These are phyloP conservation scores for Botryobasidium botryosum DNA, from an alignment of 768 basidiomycete genomes.

Conservation along the genomic window DNA sequence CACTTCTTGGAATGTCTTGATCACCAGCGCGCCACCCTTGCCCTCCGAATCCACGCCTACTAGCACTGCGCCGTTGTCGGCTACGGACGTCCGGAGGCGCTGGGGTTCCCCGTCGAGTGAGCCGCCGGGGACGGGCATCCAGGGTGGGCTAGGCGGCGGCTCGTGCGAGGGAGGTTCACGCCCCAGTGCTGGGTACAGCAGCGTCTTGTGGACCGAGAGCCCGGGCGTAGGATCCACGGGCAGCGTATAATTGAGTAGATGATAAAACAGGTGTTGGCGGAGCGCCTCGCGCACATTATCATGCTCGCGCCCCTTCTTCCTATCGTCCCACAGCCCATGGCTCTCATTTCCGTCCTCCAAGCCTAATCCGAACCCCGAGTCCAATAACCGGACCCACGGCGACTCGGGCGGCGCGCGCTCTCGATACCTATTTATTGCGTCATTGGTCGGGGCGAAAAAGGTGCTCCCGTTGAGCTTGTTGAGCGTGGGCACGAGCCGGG, in stretches of 20 bases:
- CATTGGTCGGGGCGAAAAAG: constrained; percentile 90
- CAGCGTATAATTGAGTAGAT: constrained; percentile 72
- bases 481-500: constrained; percentile 80
- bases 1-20: constrained; percentile 38
- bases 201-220: constrained; percentile 37
- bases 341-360: constrained; percentile 13
- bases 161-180: constrained; percentile 44
- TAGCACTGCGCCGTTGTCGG: constrained; percentile 24
- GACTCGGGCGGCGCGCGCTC: constrained; percentile 14
- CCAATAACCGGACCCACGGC: constrained; percentile 21
- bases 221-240: constrained; percentile 26
- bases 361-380: too few species aligned
- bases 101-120: constrained; percentile 70
- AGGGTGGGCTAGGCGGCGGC: constrained; percentile 63
- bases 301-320: constrained; percentile 27
- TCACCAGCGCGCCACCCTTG: constrained; percentile 48
- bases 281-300: constrained; percentile 77
- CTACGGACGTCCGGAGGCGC: constrained; percentile 45
- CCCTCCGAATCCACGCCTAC: constrained; percentile 71
- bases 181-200: constrained; percentile 50
- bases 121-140: constrained; percentile 73
- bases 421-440: constrained; percentile 48
- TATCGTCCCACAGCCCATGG: constrained; percentile 13
- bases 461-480: constrained; percentile 72
- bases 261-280: constrained; percentile 87